These are phyloP conservation scores for Pseudozyma tsukubaensis DNA, from an alignment of 1,284 basidiomycete species.

Conservation along the genomic window DNA sequence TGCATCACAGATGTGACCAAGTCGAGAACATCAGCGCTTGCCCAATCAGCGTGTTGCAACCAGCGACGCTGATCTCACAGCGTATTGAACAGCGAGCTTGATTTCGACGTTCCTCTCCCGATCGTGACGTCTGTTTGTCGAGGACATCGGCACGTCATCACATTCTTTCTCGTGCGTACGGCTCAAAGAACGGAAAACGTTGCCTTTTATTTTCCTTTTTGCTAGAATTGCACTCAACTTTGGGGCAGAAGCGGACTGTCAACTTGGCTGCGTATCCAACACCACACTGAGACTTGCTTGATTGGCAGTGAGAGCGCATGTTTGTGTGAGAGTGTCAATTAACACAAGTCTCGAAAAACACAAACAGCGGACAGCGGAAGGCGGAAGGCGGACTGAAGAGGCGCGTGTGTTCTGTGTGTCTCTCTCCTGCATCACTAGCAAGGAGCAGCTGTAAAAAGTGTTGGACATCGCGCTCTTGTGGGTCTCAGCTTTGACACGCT, in stretches of 20 bases:
- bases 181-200: conserved; percentile 9
- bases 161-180: conserved; percentile 1
- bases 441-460: conserved; percentile 5
- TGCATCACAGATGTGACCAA: background rate
- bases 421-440: background rate
- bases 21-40: background rate
- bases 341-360: conserved; percentile 14
- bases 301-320: too few species aligned
- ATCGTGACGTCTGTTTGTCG: background rate
- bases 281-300: too few species aligned
- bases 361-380: conserved; percentile 15
- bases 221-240: conserved; percentile 37
- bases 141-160: background rate
- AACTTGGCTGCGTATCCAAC: background rate
- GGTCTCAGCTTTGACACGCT: background rate
- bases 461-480: conserved; percentile 10
- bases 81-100: background rate
- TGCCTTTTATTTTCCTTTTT: conserved; percentile 3
- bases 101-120: background rate
- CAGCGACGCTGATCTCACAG: conserved; percentile 3
- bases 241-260: conserved; percentile 34
- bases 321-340: conserved; percentile 16
- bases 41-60: conserved; percentile 8
- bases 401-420: conserved; percentile 3
- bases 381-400: conserved; percentile 11